Evolutionary conservation across 164 flowering plant genomes (phyloP).

Genomic region (Annona squamosa): DNA sequence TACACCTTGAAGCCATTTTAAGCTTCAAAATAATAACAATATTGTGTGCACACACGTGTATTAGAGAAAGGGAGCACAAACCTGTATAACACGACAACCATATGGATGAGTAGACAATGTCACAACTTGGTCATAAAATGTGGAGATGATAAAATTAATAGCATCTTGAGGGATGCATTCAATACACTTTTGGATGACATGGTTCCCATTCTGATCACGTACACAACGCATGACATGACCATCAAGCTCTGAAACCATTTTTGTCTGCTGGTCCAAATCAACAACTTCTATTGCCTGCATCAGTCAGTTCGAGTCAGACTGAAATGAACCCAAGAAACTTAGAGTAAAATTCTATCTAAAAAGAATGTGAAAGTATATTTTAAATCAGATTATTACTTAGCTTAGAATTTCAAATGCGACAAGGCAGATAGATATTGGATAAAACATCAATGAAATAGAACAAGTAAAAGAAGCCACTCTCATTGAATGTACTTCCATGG

Average conservation of each 20-base stretch:
- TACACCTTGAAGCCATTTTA: neutral
- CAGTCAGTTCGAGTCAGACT: conserved; percentile 4
- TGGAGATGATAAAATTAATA: conserved; percentile 73
- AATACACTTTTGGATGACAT: conserved; percentile 95
- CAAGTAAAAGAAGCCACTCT: neutral
- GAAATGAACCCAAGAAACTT: neutral
- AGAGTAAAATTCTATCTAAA: neutral
- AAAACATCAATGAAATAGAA: neutral
- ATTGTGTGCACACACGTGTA: conserved; percentile 1
- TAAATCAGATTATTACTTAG: neutral
- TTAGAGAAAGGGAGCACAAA: conserved; percentile 14
- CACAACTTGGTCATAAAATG: conserved; percentile 87
- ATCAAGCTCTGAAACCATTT: conserved; percentile 90
- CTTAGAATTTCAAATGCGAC: neutral
- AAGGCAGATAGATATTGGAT: neutral
- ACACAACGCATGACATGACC: conserved; percentile 93
- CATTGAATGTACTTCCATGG: neutral
- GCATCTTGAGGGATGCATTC: conserved; percentile 93
- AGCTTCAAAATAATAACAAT: neutral
- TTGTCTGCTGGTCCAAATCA: conserved; percentile 85
- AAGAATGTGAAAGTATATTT: neutral
- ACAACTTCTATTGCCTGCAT: conserved; percentile 96
- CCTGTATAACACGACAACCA: conserved; percentile 99
- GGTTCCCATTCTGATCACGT: conserved; percentile 98
- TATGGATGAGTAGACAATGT: conserved; percentile 93